Base-by-base conservation (phyloP, 371 early-diverging fungal species). In the Mortierella sp. region DNA sequence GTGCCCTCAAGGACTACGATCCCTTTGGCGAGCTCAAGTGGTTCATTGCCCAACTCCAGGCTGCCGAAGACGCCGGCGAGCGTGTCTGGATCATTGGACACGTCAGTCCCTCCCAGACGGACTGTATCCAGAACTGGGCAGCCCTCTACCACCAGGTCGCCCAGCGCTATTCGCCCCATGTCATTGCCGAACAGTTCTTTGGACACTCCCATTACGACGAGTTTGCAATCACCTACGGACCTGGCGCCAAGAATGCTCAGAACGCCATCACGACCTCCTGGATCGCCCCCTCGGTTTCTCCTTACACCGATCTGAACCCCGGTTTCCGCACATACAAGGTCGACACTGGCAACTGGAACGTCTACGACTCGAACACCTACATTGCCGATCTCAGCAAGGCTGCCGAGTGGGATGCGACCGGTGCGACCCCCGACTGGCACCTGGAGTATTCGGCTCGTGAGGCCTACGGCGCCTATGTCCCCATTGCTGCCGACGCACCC, bases 1-100 rank as follows among this genome's bases (percentile, higher is more conserved):
- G 43, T 50, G 45, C 77, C 40, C 44, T 66, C 19, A 66, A 47
- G 26, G 73, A 70, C 52, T 65, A 86, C 74, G 91, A 91, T 61
- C 91, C 91, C 9, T 85, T 88, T 71, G 88, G 87, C 44, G 79
- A 89, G 19, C 70, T 91, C 63, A 70, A 77, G 10, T 91, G 91
- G 91, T 66, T 91, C 13, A 77, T 91, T 11, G 45, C 74, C n/a
- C 85, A 90, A 44, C 71, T 91, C 22, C 91, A 91, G 70, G 86
- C 85, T 8, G 81, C 91, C 24, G 91, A 91, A 73, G 89, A 91
- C 75, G 76, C 65, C 24, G 79, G 80, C 16, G 88, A 90, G 58
- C 87, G 86, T 66, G 91, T 88, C 10, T 91, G 90, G 90, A 90
- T 91, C 53, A 89, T 89, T 71, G 90, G 91, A 19, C 91, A 91